A percentile compares a stretch with the other conserved stretches of the same genome.
Evolutionary conservation across 129 eudicot species (phyloP).

Genomic region (Oenanthe sinensis): DNA sequence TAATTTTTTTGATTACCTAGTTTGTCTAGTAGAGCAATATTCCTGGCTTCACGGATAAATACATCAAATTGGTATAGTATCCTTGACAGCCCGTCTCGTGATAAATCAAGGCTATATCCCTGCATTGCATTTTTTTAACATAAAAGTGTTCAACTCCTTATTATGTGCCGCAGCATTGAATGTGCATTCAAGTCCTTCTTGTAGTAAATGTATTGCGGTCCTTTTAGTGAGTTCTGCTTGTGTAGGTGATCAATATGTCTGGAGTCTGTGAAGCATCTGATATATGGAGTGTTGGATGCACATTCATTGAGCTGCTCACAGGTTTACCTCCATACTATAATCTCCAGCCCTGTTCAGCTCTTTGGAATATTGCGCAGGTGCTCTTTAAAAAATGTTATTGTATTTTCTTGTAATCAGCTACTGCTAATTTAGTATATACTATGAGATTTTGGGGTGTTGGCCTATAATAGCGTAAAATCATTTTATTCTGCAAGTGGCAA

Average conservation of each 20-base stretch:
- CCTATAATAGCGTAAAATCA: not conserved
- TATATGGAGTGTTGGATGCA: constrained; percentile 99
- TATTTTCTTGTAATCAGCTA: not conserved
- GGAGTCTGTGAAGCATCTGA: constrained; percentile 99
- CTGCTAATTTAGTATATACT: not conserved
- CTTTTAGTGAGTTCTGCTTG: not conserved
- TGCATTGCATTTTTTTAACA: not conserved
- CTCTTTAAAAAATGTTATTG: not conserved
- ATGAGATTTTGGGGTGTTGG: not conserved
- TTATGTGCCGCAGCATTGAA: not conserved
- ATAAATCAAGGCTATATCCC: not conserved
- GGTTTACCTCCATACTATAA: constrained; percentile 92
- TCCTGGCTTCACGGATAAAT: not conserved
- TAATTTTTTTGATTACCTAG: not conserved
- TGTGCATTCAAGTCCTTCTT: constrained; percentile 1
- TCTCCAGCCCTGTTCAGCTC: constrained; percentile 97
- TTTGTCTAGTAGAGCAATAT: not conserved
- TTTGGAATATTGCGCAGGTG: constrained; percentile 91
- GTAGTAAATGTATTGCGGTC: not conserved
- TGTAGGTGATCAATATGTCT: constrained; percentile 96
- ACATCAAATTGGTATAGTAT: not conserved
- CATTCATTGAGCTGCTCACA: constrained; percentile 94
- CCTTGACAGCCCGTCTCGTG: not conserved
- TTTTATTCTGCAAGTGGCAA: not conserved
- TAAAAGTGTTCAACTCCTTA: not conserved